Conservation (phyloP, 179 eudicot species). For the Actinidia polygama region DNA sequence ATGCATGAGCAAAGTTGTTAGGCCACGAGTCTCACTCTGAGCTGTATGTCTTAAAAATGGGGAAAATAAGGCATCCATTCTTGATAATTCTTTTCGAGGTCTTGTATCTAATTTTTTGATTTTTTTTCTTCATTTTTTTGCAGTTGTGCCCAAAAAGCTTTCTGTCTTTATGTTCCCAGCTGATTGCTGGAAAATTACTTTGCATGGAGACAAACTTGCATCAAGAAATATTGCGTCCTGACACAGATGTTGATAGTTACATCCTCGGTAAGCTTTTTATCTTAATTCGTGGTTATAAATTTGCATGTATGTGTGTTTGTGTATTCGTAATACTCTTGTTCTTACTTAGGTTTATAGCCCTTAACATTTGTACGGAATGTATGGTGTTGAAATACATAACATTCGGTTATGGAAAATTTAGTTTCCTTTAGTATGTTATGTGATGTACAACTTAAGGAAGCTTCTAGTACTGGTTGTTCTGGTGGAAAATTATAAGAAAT, state of each 20-base stretch:
- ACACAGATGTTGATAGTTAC: constrained; percentile 14
- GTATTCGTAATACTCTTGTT: neutral
- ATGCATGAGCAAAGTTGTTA: neutral
- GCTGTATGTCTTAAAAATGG: neutral
- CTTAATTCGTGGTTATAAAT: neutral
- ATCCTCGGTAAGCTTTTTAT: constrained; percentile 19
- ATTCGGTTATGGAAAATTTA: neutral
- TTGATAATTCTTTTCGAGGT: neutral
- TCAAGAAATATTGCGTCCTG: constrained; percentile 54
- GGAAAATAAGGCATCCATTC: no score
- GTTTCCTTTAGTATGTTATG: neutral
- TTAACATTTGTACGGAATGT: neutral
- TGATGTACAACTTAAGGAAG: neutral
- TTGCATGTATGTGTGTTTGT: neutral
- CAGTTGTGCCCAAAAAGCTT: constrained; percentile 78
- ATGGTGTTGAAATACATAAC: neutral
- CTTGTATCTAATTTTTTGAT: neutral
- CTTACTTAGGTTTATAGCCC: neutral
- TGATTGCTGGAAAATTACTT: constrained; percentile 81
- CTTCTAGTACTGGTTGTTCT: neutral
- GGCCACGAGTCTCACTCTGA: neutral
- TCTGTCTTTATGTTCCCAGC: constrained; percentile 75
- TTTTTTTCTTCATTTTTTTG: constrained; percentile 14
- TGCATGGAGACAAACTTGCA: constrained; percentile 66
- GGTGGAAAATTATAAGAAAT: neutral